Percentiles rank a stretch among this genome's conserved stretches.
phyloP scores from a whole-genome alignment of 2,329 filamentous ascomycete species.

The Fusarium burgessii region DNA sequence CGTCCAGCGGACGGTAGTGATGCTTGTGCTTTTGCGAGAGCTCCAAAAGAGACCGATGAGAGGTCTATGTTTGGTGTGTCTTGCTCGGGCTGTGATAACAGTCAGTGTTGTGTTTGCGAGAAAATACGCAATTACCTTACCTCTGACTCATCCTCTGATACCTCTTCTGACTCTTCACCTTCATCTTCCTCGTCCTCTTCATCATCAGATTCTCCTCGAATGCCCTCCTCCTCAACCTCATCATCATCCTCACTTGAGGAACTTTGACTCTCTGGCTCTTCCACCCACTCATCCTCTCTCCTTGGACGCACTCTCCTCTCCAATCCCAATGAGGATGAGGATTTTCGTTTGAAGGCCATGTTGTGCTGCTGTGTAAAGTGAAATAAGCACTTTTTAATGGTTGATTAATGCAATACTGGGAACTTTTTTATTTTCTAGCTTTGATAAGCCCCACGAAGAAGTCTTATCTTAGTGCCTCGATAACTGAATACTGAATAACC shows the following conservation, averaged over 20 bases:
- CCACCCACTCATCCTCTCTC: constrained; percentile 58
- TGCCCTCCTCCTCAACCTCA: constrained; percentile 47
- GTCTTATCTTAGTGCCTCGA: constrained; percentile 33
- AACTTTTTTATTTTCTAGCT: constrained; percentile 33
- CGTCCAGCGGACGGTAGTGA: constrained; percentile 61
- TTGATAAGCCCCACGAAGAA: constrained; percentile 36
- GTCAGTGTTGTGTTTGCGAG: constrained; percentile 10
- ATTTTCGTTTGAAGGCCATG: constrained; percentile 58
- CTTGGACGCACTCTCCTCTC: constrained; percentile 59
- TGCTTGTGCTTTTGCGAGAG: constrained; percentile 87
- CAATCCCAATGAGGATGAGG: constrained; percentile 49
- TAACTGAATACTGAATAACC: constrained; percentile 34
- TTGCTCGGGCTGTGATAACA: constrained; percentile 39
- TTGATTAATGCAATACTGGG: background rate
- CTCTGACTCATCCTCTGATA: constrained; percentile 46
- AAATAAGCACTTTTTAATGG: background rate
- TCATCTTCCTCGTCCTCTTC: constrained; percentile 47
- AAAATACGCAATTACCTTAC: constrained; percentile 26
- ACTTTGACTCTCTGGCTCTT: constrained; percentile 52
- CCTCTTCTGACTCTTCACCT: constrained; percentile 33
- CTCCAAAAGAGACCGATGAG: constrained; percentile 83
- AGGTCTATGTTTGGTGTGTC: constrained; percentile 57
- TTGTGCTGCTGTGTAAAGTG: constrained; percentile 7
- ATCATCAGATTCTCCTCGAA: constrained; percentile 42
- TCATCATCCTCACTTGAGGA: constrained; percentile 47